Percentiles rank a stretch among this genome's conserved stretches.
Evolutionary conservation across 345 rosid species (phyloP).

Genomic region (Corymbia maculata): DNA sequence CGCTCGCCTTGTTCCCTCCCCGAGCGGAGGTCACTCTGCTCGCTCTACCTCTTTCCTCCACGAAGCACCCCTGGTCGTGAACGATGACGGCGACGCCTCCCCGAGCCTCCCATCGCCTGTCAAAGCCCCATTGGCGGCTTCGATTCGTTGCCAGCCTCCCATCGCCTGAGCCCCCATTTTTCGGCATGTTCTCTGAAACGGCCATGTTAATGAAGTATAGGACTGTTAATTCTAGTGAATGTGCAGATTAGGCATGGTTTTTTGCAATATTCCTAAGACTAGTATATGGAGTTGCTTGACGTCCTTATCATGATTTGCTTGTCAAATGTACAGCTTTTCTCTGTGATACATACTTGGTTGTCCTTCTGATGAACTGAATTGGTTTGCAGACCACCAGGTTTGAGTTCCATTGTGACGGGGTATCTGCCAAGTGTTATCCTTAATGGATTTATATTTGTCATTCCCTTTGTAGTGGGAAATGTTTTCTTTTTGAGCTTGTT

Average conservation of each 20-base stretch:
- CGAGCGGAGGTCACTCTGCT: too few species aligned
- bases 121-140: too few species aligned
- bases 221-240: background rate
- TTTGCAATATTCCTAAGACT: background rate
- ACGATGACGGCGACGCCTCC: too few species aligned
- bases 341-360: background rate
- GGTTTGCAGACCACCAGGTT: slow-evolving; percentile 75
- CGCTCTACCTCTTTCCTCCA: too few species aligned
- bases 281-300: background rate
- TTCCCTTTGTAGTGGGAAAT: slow-evolving; percentile 85
- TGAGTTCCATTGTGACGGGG: slow-evolving; percentile 78
- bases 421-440: slow-evolving; percentile 91
- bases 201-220: background rate
- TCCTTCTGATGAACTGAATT: slow-evolving; percentile 1
- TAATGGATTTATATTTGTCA: slow-evolving; percentile 59
- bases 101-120: too few species aligned
- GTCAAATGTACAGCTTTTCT: background rate
- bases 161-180: too few species aligned
- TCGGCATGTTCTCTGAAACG: too few species aligned
- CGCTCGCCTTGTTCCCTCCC: too few species aligned
- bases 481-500: slow-evolving; percentile 80
- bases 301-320: background rate
- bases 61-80: too few species aligned
- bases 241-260: background rate
- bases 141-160: too few species aligned